phyloP scores from a whole-genome alignment of 345 rosid genomes.

The Gossypium stocksii region DNA sequence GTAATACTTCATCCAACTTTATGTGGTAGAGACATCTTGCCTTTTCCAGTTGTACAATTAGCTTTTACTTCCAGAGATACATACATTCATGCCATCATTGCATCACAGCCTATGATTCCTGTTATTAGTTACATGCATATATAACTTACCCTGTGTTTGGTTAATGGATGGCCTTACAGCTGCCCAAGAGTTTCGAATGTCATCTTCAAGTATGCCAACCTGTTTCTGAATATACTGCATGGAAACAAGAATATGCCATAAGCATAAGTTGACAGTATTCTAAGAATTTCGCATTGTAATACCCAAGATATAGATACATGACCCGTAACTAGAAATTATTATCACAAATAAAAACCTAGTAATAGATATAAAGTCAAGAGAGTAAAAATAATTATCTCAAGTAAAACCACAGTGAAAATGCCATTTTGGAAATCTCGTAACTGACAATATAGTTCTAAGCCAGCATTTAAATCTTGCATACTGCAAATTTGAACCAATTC shows the following conservation, averaged over 20 bases:
- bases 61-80: background rate
- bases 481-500: background rate
- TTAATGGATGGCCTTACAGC: conserved; percentile 37
- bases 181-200: conserved; percentile 74
- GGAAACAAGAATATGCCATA: conserved; percentile 8
- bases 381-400: background rate
- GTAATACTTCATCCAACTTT: background rate
- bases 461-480: background rate
- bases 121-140: conserved; percentile 13
- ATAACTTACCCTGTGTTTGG: conserved; percentile 33
- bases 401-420: background rate
- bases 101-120: background rate
- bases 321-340: background rate
- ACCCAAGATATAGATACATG: background rate
- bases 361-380: background rate
- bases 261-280: background rate
- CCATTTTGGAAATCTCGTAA: background rate
- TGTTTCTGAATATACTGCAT: conserved; percentile 84
- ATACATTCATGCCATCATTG: background rate
- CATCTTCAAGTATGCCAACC: conserved; percentile 57
- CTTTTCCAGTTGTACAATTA: background rate
- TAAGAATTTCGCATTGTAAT: background rate
- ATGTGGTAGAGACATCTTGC: background rate
- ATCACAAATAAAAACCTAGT: background rate
- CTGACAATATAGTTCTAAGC: background rate